Evolutionary conservation across 1,139 yeast genomes (phyloP).

Genomic region (Nakaseomyces nivariensis): DNA sequence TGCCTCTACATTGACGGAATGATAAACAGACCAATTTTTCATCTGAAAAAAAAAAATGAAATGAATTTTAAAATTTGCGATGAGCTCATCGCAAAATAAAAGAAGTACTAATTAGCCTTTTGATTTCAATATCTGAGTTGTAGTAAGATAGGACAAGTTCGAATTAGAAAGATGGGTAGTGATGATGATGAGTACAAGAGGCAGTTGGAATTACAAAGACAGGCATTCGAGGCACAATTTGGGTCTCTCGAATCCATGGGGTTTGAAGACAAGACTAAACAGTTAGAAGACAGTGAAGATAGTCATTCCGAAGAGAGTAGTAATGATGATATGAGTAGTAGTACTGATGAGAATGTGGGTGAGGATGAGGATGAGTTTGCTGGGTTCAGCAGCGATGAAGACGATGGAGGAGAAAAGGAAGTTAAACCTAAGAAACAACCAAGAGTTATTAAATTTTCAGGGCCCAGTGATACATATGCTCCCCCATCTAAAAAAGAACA

Average conservation of each 20-base stretch:
- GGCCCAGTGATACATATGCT: slow-evolving; percentile 21
- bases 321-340: too few species aligned
- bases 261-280: slow-evolving; percentile 43
- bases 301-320: slow-evolving; percentile 6
- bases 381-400: slow-evolving; percentile 11
- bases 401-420: slow-evolving; percentile 6
- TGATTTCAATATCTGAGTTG: too few species aligned
- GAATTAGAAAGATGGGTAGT: too few species aligned
- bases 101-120: too few species aligned
- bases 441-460: slow-evolving; percentile 37
- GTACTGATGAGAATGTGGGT: slow-evolving; percentile 3
- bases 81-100: too few species aligned
- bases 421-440: slow-evolving; percentile 25
- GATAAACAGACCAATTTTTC: too few species aligned
- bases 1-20: too few species aligned
- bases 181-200: slow-evolving; percentile 36
- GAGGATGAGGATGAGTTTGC: slow-evolving; percentile 6
- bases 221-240: slow-evolving; percentile 60
- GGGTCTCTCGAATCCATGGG: slow-evolving; percentile 55
- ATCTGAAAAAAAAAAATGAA: too few species aligned
- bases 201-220: slow-evolving; percentile 47
- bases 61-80: too few species aligned
- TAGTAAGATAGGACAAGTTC: too few species aligned
- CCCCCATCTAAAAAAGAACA: slow-evolving; percentile 37
- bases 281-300: neutral